Percentiles rank a stretch among this genome's conserved stretches.
Evolutionary conservation across 2,329 filamentous ascomycete species (phyloP).

Genomic region (Ophiostoma populinum): DNA sequence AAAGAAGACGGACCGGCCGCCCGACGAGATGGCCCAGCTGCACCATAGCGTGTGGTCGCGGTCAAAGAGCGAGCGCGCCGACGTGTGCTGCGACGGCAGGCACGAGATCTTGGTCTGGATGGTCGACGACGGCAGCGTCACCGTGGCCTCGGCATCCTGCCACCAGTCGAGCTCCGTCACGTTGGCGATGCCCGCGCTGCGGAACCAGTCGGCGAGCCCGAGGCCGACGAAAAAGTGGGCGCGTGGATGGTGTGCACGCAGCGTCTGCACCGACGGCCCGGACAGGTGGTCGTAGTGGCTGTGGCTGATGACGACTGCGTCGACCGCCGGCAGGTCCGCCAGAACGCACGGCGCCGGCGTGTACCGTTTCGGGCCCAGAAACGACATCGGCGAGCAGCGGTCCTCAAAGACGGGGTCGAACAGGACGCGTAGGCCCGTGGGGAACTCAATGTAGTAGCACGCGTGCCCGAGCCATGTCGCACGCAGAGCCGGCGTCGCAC

Average conservation of each 20-base stretch:
- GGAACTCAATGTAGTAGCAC: constrained; percentile 85
- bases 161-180: constrained; percentile 93
- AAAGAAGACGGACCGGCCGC: constrained; percentile 69
- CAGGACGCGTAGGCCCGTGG: constrained; percentile 66
- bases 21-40: constrained; percentile 65
- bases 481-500: constrained; percentile 34
- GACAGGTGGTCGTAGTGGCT: constrained; percentile 90
- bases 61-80: constrained; percentile 51
- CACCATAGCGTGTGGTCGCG: constrained; percentile 68
- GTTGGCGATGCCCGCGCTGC: constrained; percentile 47
- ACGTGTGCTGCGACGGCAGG: constrained; percentile 72
- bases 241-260: constrained; percentile 53
- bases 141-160: constrained; percentile 60
- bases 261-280: constrained; percentile 52
- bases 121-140: constrained; percentile 21
- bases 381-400: constrained; percentile 59
- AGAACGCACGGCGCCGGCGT: constrained; percentile 63
- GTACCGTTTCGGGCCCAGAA: constrained; percentile 58
- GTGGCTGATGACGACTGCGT: constrained; percentile 69
- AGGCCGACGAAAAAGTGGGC: constrained; percentile 80
- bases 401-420: constrained; percentile 91
- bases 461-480: constrained; percentile 94
- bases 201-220: constrained; percentile 72
- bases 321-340: constrained; percentile 58
- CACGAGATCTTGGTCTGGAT: constrained; percentile 61